A percentile compares a stretch with the other conserved stretches of the same genome.
Conservation (phyloP, 2,329 filamentous ascomycete genomes). For the Chaetomium sp. region DNA sequence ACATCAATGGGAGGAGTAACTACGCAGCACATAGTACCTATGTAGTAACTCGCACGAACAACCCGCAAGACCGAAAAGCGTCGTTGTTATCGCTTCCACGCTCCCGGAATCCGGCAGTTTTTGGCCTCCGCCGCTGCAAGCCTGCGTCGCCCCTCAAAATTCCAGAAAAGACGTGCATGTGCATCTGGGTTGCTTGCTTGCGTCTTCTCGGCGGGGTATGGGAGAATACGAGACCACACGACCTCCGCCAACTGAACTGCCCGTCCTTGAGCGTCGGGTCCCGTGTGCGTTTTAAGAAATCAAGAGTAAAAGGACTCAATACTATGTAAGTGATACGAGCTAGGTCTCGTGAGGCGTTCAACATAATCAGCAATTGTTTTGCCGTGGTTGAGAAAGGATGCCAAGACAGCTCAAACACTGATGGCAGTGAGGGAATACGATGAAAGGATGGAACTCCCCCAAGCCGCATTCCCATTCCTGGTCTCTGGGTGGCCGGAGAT, state of each 20-base stretch:
- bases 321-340: constrained; percentile 2
- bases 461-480: too few relatives aligned
- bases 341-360: neutral
- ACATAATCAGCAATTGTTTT: neutral
- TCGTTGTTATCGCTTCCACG: neutral
- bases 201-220: neutral
- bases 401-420: too few relatives aligned
- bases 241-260: too few relatives aligned
- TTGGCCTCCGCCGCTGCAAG: neutral
- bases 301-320: neutral
- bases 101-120: neutral
- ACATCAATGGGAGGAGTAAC: too few relatives aligned
- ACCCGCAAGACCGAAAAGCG: neutral
- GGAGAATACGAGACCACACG: too few relatives aligned
- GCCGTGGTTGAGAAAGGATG: too few relatives aligned
- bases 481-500: neutral
- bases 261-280: too few relatives aligned
- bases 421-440: too few relatives aligned
- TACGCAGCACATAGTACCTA: too few relatives aligned
- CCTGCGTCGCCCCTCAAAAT: neutral
- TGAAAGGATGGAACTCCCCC: too few relatives aligned
- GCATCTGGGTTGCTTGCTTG: neutral
- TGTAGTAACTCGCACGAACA: neutral
- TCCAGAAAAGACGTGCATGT: neutral
- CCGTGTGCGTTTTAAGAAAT: too few relatives aligned